phyloP scores from a whole-genome alignment of 2,329 filamentous ascomycete species.

The Trichoderma sp. region DNA sequence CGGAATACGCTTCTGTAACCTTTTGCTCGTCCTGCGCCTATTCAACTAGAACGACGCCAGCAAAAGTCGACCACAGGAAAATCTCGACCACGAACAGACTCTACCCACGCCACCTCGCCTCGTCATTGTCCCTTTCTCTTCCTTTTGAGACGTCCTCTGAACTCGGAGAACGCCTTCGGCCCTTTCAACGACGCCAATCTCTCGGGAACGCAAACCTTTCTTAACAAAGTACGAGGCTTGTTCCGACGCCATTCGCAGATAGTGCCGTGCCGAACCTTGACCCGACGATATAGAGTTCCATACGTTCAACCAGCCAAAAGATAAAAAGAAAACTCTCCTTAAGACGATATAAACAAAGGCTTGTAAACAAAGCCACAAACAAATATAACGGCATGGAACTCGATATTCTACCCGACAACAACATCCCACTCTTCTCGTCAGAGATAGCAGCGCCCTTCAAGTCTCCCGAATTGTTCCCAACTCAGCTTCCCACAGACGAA shows the following conservation, averaged over 20 bases:
- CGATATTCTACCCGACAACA: not conserved
- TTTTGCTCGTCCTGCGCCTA: slow-evolving; percentile 23
- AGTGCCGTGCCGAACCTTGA: not conserved
- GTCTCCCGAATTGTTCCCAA: not conserved
- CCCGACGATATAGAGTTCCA: not conserved
- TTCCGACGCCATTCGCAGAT: not conserved
- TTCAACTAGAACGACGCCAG: slow-evolving; percentile 1
- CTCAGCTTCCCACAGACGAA: not conserved
- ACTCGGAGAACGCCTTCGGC: not conserved
- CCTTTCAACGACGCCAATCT: not conserved
- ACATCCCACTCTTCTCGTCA: not conserved
- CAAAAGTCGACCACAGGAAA: not conserved
- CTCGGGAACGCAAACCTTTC: not conserved
- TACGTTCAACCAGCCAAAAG: not conserved
- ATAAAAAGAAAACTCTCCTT: not conserved
- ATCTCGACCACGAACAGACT: not conserved
- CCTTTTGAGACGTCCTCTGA: not conserved
- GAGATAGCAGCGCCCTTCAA: not conserved
- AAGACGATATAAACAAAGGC: not conserved
- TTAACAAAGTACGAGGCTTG: not conserved
- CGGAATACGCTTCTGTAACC: slow-evolving; percentile 33
- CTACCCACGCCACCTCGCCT: not conserved
- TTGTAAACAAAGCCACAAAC: not conserved
- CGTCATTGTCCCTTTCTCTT: not conserved
- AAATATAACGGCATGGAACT: slow-evolving; percentile 21